Evolutionary conservation across 257 asterid species (phyloP).

Genomic region (Solanum pinnatisectum): DNA sequence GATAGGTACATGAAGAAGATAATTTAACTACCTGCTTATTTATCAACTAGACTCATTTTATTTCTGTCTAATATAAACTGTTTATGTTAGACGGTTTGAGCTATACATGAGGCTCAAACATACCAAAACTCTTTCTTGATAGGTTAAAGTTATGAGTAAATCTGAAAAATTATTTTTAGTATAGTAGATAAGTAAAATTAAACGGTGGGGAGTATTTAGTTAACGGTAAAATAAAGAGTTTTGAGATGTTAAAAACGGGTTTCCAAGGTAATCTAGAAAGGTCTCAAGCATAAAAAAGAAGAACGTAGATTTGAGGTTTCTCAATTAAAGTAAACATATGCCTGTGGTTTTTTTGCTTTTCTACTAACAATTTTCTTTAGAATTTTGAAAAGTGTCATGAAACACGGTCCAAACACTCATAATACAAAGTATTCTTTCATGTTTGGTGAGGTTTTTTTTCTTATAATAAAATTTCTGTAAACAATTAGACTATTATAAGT

Average conservation of each 20-base stretch:
- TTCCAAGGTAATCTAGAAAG: background rate
- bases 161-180: accelerated
- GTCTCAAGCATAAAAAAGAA: background rate
- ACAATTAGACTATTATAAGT: background rate
- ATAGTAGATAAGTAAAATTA: background rate
- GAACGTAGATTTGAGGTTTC: background rate
- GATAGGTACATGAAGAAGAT: background rate
- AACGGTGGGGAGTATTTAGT: background rate
- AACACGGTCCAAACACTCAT: background rate
- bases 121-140: background rate
- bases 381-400: background rate
- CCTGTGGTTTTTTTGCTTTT: background rate
- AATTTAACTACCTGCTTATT: background rate
- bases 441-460: background rate
- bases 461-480: background rate
- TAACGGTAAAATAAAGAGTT: background rate
- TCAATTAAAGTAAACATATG: background rate
- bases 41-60: background rate
- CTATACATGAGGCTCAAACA: background rate
- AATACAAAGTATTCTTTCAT: background rate
- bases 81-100: background rate
- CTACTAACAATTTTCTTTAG: background rate
- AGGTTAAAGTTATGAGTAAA: background rate
- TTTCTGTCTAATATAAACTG: background rate
- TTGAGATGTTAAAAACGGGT: background rate